Base-by-base conservation (phyloP, 2,329 filamentous ascomycete genomes). In the Sporothrix curviconia region DNA sequence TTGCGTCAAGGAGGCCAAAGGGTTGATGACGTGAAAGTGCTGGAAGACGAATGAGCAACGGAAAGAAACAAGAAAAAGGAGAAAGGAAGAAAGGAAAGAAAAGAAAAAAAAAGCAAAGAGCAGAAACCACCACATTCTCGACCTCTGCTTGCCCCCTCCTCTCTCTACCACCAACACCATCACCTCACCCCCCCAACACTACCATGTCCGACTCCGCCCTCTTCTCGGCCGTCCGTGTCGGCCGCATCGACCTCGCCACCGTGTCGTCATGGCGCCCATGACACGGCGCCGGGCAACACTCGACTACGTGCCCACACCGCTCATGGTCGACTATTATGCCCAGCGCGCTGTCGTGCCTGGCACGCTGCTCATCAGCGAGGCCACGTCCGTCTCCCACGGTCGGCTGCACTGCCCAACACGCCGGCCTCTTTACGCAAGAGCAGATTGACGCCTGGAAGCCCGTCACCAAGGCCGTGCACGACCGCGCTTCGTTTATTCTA, bases 381-480 rank as follows among this genome's bases (percentile, higher is more conserved):
- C 74, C 76, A 69, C 80, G 73, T 67, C 77, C 67, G 63, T 65
- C 47, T 74, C 49, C 72, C 67, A 14, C 59, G 12, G 66, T 68
- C 0, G 70, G 69, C 15, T 71, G 71, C 0, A 66, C 68, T 42
- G 60, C 70, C 46, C 78, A 81, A 46, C 55, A 76, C 78, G 0
- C 83, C 84, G 0, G 81, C 1, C 80, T 87, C 64, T 85, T 76
- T 64, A 77, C 68, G 43, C 66, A 74, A 1, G 76, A 72, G 30
- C 83, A 86, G 62, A 73, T 82, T 47, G 73, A 74, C 1, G 79
- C 74, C 0, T 88, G 84, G 85, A 80, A 76, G 22, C 71, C 74
- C 52, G 71, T 87, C 28, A 82, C 80, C 1, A 76, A 82, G 52
- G 80, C 78, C 2, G 83, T 87, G 1, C 85, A 88, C 32, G 32